Evolutionary conservation across 345 rosid species (phyloP).

Genomic region (Pistacia atlantica): DNA sequence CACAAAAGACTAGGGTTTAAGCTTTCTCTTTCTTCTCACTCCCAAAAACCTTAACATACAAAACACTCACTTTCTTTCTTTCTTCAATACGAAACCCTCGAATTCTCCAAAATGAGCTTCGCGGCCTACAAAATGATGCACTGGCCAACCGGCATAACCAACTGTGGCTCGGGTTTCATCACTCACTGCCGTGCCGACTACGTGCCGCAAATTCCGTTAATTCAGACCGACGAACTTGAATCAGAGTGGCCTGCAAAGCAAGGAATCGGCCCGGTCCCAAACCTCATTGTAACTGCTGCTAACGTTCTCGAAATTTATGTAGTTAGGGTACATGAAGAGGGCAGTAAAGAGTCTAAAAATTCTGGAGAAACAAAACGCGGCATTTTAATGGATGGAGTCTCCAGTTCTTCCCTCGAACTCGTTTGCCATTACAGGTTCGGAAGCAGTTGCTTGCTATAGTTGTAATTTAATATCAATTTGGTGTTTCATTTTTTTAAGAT

Average conservation of each 20-base stretch:
- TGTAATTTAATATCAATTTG: not conserved
- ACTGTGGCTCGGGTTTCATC: conserved; percentile 82
- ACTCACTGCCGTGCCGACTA: conserved; percentile 74
- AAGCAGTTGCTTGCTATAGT: not conserved
- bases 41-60: not conserved
- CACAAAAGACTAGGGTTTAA: conserved; percentile 26
- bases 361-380: conserved; percentile 61
- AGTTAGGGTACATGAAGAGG: conserved; percentile 81
- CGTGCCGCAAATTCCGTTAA: conserved; percentile 48
- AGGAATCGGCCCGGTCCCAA: conserved; percentile 71
- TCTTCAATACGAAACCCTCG: conserved; percentile 7
- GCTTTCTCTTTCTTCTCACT: not conserved
- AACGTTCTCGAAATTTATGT: conserved; percentile 83
- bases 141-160: conserved; percentile 87
- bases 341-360: conserved; percentile 42
- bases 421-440: conserved; percentile 83
- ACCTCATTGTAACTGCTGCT: conserved; percentile 71
- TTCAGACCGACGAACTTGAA: conserved; percentile 66
- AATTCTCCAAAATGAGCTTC: conserved; percentile 66
- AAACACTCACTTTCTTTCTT: not conserved
- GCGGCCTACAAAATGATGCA: conserved; percentile 98
- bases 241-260: conserved; percentile 60
- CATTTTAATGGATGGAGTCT: conserved; percentile 76
- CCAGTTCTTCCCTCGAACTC: conserved; percentile 84
- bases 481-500: not conserved